These are phyloP conservation scores for Xylariomycetidae sp. DNA, from an alignment of 2,329 filamentous ascomycete genomes.

Conservation along the genomic window DNA sequence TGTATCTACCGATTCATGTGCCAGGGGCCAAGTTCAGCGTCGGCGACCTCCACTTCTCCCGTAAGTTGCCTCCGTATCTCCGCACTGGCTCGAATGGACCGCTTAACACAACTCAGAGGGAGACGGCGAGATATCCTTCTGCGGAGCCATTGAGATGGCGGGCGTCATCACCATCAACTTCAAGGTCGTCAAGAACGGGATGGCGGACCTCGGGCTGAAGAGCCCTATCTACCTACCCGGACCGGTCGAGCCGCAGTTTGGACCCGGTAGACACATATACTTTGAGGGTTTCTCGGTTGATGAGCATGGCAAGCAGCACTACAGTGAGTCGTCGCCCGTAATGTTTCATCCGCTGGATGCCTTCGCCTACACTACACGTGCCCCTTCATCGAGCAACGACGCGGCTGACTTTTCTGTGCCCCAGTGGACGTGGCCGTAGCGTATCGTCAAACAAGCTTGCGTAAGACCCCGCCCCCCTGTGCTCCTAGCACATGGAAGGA, in stretches of 20 bases:
- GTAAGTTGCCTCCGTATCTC: conserved; percentile 26
- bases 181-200: conserved; percentile 75
- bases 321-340: conserved; percentile 30
- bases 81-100: not conserved
- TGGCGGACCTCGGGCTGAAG: conserved; percentile 69
- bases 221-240: conserved; percentile 81
- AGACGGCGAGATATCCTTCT: conserved; percentile 86
- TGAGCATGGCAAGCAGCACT: conserved; percentile 82
- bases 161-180: conserved; percentile 88
- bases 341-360: not conserved
- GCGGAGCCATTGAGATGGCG: conserved; percentile 89
- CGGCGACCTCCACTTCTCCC: conserved; percentile 80
- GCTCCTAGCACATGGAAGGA: not conserved
- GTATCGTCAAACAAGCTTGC: conserved; percentile 73
- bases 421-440: conserved; percentile 73
- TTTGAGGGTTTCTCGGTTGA: conserved; percentile 91
- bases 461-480: conserved; percentile 22
- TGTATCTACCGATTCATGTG: conserved; percentile 85
- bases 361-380: conserved; percentile 1
- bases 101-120: conserved; percentile 46
- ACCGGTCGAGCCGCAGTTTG: conserved; percentile 82
- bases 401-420: not conserved
- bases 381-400: too few species aligned
- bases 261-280: conserved; percentile 73
- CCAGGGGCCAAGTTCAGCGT: conserved; percentile 83